Conservation (phyloP, 1,284 basidiomycete genomes). For the Puccinia brachypodii region DNA sequence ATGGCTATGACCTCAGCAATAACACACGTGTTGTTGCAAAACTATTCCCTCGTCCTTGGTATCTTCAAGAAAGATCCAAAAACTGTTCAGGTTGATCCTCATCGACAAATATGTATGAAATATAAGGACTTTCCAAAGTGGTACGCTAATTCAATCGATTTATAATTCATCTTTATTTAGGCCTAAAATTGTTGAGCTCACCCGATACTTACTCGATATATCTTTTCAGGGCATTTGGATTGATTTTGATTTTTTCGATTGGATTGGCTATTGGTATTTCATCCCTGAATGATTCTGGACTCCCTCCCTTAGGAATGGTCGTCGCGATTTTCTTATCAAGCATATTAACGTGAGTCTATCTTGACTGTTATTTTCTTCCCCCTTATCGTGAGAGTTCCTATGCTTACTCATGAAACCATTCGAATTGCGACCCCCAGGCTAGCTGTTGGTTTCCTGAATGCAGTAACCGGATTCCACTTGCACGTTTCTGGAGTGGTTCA, state of each 20-base stretch:
- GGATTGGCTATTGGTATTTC: constrained; percentile 9
- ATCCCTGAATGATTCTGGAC: constrained; percentile 22
- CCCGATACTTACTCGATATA: not conserved
- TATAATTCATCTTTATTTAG: not conserved
- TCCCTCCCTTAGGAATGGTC: constrained; percentile 7
- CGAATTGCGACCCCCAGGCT: constrained; percentile 21
- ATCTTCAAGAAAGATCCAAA: not conserved
- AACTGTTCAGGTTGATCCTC: constrained; percentile 14
- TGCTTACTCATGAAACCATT: not conserved
- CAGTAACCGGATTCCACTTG: constrained; percentile 38
- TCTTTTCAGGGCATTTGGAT: constrained; percentile 23
- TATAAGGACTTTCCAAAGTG: constrained; percentile 37
- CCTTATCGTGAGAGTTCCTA: not conserved
- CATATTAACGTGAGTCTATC: constrained; percentile 31
- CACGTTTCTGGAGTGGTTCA: constrained; percentile 41
- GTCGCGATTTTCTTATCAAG: constrained; percentile 29
- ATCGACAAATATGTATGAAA: constrained; percentile 21
- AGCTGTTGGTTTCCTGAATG: constrained; percentile 40
- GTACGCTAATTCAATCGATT: not conserved
- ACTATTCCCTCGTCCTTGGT: not conserved
- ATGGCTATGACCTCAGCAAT: constrained; percentile 30
- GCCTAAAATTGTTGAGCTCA: not conserved
- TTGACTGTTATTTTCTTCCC: not conserved
- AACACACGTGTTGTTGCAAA: constrained; percentile 35
- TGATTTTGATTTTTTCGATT: constrained; percentile 17